Evolutionary conservation across 2,329 filamentous ascomycete genomes (phyloP).

Genomic region (Teratosphaeria nubilosa): DNA sequence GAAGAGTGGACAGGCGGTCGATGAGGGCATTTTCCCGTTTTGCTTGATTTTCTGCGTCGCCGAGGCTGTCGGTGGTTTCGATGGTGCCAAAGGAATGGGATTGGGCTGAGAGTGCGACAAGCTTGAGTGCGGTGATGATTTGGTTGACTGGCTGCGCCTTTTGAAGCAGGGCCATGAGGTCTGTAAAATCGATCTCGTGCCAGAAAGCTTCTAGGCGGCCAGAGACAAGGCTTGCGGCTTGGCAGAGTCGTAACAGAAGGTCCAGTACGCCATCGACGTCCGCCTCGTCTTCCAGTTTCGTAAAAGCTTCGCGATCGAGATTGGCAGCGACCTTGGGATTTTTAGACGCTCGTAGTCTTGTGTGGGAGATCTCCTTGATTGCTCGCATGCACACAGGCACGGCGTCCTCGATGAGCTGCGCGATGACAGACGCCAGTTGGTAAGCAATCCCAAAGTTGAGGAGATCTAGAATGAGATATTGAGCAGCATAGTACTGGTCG

Average conservation of each 20-base stretch:
- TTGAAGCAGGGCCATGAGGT: conserved; percentile 50
- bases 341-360: conserved; percentile 29
- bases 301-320: conserved; percentile 21
- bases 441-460: conserved; percentile 54
- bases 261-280: conserved; percentile 54
- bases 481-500: conserved; percentile 53
- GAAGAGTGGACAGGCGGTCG: conserved; percentile 52
- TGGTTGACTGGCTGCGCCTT: conserved; percentile 55
- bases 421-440: conserved; percentile 49
- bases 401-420: conserved; percentile 49
- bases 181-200: conserved; percentile 55
- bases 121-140: conserved; percentile 52
- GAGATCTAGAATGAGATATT: conserved; percentile 56
- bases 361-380: conserved; percentile 47
- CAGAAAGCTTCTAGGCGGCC: conserved; percentile 48
- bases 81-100: conserved; percentile 58
- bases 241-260: conserved; percentile 51
- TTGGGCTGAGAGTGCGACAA: conserved; percentile 58
- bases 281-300: conserved; percentile 48
- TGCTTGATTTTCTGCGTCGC: conserved; percentile 15
- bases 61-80: not conserved
- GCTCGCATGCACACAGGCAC: conserved; percentile 35
- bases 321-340: conserved; percentile 18
- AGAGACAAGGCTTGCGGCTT: conserved; percentile 41
- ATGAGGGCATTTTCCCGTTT: conserved; percentile 40